phyloP scores from a whole-genome alignment of 2,329 filamentous ascomycete species.

The Pseudonectria foliicola region DNA sequence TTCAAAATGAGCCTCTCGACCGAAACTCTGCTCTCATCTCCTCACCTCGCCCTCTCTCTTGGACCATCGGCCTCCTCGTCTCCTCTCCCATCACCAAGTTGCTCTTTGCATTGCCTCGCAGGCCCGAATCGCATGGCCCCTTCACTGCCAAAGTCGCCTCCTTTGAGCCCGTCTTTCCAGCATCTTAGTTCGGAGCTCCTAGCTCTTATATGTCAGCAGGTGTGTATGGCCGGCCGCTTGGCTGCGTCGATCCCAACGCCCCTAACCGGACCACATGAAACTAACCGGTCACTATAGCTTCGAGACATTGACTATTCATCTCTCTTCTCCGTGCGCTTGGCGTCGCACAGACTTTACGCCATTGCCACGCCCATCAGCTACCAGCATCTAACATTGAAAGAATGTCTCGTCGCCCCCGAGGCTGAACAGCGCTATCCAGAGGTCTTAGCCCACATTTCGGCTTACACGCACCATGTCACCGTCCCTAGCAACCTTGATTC shows the following conservation, averaged over 20 bases:
- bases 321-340: slow-evolving; percentile 27
- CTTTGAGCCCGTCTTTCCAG: slow-evolving; percentile 13
- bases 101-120: slow-evolving; percentile 7
- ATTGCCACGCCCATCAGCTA: slow-evolving; percentile 38
- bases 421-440: slow-evolving; percentile 26
- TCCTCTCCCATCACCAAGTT: slow-evolving; percentile 7
- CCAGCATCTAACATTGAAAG: slow-evolving; percentile 30
- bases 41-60: no score
- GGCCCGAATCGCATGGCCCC: slow-evolving; percentile 14
- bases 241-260: background rate
- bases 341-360: slow-evolving; percentile 33
- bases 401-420: slow-evolving; percentile 27
- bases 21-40: no score
- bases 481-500: slow-evolving; percentile 35
- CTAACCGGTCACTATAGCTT: slow-evolving; percentile 25
- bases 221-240: no score
- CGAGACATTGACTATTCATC: slow-evolving; percentile 29
- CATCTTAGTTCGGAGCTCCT: slow-evolving; percentile 37
- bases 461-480: slow-evolving; percentile 34
- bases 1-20: no score
- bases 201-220: slow-evolving; percentile 35
- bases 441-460: slow-evolving; percentile 28
- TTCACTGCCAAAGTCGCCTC: slow-evolving; percentile 3
- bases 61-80: slow-evolving; percentile 13
- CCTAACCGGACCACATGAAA: slow-evolving; percentile 3